Conservation (phyloP, 495 filamentous ascomycete species). For the Lentithecium fluviatile region DNA sequence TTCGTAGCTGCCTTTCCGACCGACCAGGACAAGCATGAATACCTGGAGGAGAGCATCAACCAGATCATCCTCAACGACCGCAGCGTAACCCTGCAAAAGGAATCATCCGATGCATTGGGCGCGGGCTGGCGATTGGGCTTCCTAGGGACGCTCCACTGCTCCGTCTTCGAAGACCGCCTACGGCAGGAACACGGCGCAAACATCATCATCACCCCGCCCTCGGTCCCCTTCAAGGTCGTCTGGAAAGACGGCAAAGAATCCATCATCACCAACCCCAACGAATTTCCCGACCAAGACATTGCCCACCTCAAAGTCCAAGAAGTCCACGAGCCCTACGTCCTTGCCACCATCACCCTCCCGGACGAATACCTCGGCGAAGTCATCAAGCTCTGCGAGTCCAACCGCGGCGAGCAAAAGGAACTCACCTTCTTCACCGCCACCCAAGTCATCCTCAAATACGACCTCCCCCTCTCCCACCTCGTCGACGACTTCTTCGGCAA, state of each 20-base stretch:
- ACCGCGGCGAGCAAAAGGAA: slow-evolving; percentile 80
- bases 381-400: slow-evolving; percentile 91
- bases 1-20: slow-evolving; percentile 95
- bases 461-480: slow-evolving; percentile 78
- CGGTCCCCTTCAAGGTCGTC: slow-evolving; percentile 83
- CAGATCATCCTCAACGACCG: slow-evolving; percentile 93
- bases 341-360: slow-evolving; percentile 83
- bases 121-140: slow-evolving; percentile 94
- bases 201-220: slow-evolving; percentile 95
- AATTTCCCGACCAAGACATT: slow-evolving; percentile 76
- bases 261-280: slow-evolving; percentile 77
- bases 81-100: slow-evolving; percentile 89
- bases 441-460: slow-evolving; percentile 94
- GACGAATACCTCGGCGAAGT: slow-evolving; percentile 91
- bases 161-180: slow-evolving; percentile 96
- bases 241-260: slow-evolving; percentile 70
- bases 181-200: slow-evolving; percentile 91
- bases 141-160: slow-evolving; percentile 93
- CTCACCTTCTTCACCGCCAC: slow-evolving; percentile 89
- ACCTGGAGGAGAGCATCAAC: slow-evolving; percentile 90
- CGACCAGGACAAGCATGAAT: slow-evolving; percentile 80
- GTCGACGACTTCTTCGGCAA: slow-evolving; percentile 98
- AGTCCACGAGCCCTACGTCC: slow-evolving; percentile 82
- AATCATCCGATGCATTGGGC: slow-evolving; percentile 87
- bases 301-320: slow-evolving; percentile 58